These are phyloP conservation scores for Cytospora paraplurivora DNA, from an alignment of 2,329 filamentous ascomycete genomes.

Conservation along the genomic window DNA sequence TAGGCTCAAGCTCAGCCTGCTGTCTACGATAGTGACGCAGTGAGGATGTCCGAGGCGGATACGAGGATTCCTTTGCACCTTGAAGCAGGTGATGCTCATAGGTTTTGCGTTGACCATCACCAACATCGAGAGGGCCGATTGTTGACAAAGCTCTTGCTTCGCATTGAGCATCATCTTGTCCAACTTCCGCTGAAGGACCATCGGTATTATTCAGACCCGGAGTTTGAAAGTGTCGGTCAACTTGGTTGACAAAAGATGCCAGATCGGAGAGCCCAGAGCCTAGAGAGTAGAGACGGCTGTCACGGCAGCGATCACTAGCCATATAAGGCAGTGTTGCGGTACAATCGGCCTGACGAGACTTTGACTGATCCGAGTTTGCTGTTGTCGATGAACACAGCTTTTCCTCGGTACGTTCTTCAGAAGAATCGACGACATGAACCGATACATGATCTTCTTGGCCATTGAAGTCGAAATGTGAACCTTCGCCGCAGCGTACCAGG, in stretches of 20 bases:
- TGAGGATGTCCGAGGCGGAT: slow-evolving; percentile 24
- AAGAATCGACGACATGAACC: not conserved
- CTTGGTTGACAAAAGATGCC: slow-evolving; percentile 32
- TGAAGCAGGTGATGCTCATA: not conserved
- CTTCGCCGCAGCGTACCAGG: not conserved
- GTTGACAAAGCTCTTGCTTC: not conserved
- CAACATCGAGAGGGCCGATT: not conserved
- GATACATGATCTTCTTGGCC: not conserved
- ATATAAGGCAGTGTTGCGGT: not conserved
- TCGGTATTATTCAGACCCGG: not conserved
- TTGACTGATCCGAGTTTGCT: not conserved
- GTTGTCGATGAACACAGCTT: not conserved
- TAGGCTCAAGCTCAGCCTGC: slow-evolving; percentile 11
- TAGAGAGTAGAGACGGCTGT: slow-evolving; percentile 31
- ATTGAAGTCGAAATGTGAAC: not conserved
- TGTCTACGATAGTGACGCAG: slow-evolving; percentile 21
- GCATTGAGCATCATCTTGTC: not conserved
- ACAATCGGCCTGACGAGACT: not conserved
- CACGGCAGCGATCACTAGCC: slow-evolving; percentile 18
- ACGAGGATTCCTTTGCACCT: not conserved
- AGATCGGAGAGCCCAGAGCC: slow-evolving; percentile 32
- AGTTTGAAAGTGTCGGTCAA: slow-evolving; percentile 28
- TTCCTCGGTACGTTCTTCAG: not conserved
- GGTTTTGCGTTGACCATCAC: not conserved
- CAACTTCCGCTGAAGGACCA: not conserved